Base-by-base conservation (phyloP, 305 asterid species). In the Fraxinus floribunda region DNA sequence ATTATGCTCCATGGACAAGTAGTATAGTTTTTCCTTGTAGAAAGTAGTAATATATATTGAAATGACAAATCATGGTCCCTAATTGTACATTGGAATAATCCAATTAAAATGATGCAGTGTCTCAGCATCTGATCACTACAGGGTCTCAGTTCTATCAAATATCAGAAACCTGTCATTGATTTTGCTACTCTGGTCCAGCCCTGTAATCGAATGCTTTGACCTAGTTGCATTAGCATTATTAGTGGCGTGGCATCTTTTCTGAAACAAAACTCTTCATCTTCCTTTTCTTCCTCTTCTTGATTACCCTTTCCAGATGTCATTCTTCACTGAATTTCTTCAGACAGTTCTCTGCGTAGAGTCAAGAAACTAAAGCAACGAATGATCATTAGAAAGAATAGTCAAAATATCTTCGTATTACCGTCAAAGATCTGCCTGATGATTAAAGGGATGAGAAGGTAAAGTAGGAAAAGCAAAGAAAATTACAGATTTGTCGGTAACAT, bases 131-230 rank as follows among this genome's bases (percentile, higher is more conserved):
- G 97, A 79, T 94, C 97, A 20, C 93, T 88, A 78, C 91, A 60
- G 15, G 97, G 98, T 84, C 93, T 92, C 87, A 94, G 88, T 83
- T 89, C 95, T 90, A 97, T 93, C 89, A 30, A 83, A 29, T 29
- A 90, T 89, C 84, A 90, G 97, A 89, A 89, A 94, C 85, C 98
- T 94, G 90, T 95, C 98, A 38, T 94, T 95, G 86, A 94, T 94
- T 92, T 95, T 95, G 88, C 98, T 93, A 87, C 99, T 89, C 83
- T 98, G 81, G 1, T 93, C 90, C 89, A 94, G 98, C 92, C 94
- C 99, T 2, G 97, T 94, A 32, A 94, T 97, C 1, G 97, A 95
- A 88, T 94, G 99, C 79, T 94, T 95, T 3, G 99, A 94, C 89
- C 99, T 88, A 70, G 85, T 83, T 55, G 34, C 34, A 30, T 30